Conservation (phyloP, 495 filamentous ascomycete genomes). For the Penicillium turbatum region DNA sequence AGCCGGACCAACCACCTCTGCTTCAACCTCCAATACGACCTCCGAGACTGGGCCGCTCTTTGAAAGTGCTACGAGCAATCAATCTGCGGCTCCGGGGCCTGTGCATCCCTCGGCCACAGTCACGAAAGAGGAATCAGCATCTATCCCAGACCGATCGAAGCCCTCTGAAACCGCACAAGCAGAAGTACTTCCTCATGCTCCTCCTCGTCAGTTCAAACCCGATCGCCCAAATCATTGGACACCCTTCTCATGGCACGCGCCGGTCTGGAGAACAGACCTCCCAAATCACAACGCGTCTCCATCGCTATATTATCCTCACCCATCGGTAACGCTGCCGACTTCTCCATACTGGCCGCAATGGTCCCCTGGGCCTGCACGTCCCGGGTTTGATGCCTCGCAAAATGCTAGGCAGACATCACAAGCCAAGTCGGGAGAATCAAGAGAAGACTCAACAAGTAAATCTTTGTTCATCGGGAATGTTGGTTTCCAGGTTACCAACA, state of each 20-base stretch:
- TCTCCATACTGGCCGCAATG: not conserved
- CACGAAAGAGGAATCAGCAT: not conserved
- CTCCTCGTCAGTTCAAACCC: not conserved
- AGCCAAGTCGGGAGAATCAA: not conserved
- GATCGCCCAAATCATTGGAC: slow-evolving; percentile 1
- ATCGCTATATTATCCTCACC: not conserved
- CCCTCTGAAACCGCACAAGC: not conserved
- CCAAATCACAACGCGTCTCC: slow-evolving; percentile 2
- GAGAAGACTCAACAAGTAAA: slow-evolving; percentile 49
- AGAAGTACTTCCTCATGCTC: not conserved
- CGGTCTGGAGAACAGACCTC: not conserved
- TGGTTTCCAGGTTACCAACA: slow-evolving; percentile 73
- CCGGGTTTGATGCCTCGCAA: slow-evolving; percentile 6
- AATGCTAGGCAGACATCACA: not conserved
- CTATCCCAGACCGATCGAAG: not conserved
- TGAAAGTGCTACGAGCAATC: slow-evolving; percentile 1
- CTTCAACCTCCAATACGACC: slow-evolving; percentile 1
- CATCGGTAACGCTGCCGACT: not conserved
- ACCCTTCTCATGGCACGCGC: not conserved
- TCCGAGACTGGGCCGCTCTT: slow-evolving; percentile 3
- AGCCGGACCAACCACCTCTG: not conserved
- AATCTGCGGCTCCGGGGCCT: not conserved
- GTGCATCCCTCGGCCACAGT: not conserved
- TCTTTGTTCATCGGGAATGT: slow-evolving; percentile 94
- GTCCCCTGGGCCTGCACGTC: not conserved